A percentile compares a stretch with the other conserved stretches of the same genome.
phyloP scores from a whole-genome alignment of 345 rosid species.

The Toxicodendron radicans region DNA sequence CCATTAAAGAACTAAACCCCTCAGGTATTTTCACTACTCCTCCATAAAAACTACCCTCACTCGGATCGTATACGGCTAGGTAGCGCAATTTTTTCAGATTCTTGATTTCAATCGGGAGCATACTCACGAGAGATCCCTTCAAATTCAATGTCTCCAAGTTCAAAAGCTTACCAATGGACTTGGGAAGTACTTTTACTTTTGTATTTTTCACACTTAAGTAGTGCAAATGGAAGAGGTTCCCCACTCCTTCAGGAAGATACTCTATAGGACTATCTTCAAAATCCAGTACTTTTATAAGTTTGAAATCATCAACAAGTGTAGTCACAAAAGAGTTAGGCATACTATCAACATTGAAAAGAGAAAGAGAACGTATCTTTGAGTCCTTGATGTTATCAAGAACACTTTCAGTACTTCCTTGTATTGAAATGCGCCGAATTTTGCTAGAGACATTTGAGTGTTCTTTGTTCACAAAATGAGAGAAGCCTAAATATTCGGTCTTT shows the following conservation, averaged over 20 bases:
- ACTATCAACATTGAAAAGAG: constrained; percentile 4
- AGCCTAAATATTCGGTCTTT: constrained; percentile 8
- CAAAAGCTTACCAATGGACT: not conserved
- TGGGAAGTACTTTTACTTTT: not conserved
- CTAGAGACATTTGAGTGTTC: not conserved
- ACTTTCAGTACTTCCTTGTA: not conserved
- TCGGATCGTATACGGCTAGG: no score
- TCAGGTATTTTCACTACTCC: no score
- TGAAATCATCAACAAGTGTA: not conserved
- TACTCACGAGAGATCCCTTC: not conserved
- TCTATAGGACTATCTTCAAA: not conserved
- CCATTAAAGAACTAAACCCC: no score
- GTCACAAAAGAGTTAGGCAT: not conserved
- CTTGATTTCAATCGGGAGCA: not conserved
- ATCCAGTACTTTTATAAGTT: constrained; percentile 11
- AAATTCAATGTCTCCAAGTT: not conserved
- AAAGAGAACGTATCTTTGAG: constrained; percentile 15
- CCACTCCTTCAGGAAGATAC: not conserved
- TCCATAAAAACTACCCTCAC: no score
- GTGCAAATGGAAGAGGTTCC: not conserved
- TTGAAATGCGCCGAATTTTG: constrained; percentile 15
- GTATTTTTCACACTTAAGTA: constrained; percentile 3
- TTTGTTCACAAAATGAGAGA: not conserved
- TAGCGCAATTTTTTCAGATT: no score
- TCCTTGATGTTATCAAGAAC: not conserved